phyloP scores from a whole-genome alignment of 2,329 filamentous ascomycete genomes.

The Thermothelomyces thermophilus region DNA sequence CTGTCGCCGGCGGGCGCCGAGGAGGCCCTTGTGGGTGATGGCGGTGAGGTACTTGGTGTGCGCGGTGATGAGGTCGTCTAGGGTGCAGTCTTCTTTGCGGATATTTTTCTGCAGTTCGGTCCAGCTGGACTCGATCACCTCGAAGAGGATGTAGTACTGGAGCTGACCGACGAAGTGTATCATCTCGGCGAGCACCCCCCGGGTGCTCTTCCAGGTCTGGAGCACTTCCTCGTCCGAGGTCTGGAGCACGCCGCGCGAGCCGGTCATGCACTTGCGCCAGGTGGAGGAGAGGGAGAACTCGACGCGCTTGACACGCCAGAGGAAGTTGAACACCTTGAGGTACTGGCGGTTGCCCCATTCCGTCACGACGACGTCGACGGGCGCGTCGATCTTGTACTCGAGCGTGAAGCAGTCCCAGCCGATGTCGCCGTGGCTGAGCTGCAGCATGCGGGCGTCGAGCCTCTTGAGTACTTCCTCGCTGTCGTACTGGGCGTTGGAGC shows the following conservation, averaged over 20 bases:
- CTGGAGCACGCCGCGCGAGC: constrained; percentile 81
- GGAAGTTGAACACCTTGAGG: constrained; percentile 97
- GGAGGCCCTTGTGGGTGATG: constrained; percentile 91
- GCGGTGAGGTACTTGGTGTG: constrained; percentile 86
- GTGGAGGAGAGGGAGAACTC: constrained; percentile 88
- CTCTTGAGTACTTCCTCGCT: constrained; percentile 83
- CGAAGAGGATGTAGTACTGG: constrained; percentile 97
- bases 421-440: constrained; percentile 92
- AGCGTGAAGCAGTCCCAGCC: constrained; percentile 99
- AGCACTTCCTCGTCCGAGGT: constrained; percentile 62
- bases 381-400: constrained; percentile 96
- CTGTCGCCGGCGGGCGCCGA: constrained; percentile 60
- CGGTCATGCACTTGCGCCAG: constrained; percentile 95
- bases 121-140: constrained; percentile 97
- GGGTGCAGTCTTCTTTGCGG: constrained; percentile 75
- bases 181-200: constrained; percentile 92
- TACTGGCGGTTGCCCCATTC: constrained; percentile 95
- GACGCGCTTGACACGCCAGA: constrained; percentile 96
- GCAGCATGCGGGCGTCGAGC: constrained; percentile 95
- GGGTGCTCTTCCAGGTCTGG: constrained; percentile 81
- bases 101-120: constrained; percentile 79
- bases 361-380: constrained; percentile 93
- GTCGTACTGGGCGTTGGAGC: constrained; percentile 95
- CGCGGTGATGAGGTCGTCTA: constrained; percentile 90
- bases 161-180: constrained; percentile 95